phyloP scores from a whole-genome alignment of 192 early-diverging fungal species.

The Linnemannia elongata region DNA sequence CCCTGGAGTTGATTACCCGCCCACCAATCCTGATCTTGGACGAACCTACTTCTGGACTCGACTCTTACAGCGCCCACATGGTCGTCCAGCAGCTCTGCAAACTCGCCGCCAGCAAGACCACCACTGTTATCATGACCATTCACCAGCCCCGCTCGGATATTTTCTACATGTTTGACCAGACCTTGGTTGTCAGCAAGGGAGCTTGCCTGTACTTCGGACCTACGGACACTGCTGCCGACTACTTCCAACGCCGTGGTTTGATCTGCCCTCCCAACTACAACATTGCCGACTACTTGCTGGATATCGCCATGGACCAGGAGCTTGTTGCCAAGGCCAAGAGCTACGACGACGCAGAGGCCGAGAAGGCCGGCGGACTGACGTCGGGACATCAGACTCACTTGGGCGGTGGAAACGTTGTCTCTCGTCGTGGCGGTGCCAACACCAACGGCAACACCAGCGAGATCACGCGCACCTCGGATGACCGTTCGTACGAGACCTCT shows the following conservation, averaged over 20 bases:
- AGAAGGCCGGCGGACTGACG: constrained; percentile 9
- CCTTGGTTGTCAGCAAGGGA: constrained; percentile 56
- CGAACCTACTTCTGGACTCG: constrained; percentile 87
- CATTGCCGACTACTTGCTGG: constrained; percentile 54
- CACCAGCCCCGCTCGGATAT: constrained; percentile 66
- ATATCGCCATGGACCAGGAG: constrained; percentile 42
- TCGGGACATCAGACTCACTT: constrained; percentile 9
- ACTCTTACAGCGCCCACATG: constrained; percentile 79
- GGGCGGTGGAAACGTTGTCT: constrained; percentile 12
- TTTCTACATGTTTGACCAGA: constrained; percentile 61
- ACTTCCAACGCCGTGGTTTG: constrained; percentile 54
- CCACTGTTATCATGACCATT: constrained; percentile 61
- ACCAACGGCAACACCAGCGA: neutral
- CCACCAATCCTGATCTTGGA: constrained; percentile 85
- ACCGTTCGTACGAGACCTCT: constrained; percentile 4
- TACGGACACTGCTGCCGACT: constrained; percentile 34
- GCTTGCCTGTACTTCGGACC: constrained; percentile 56
- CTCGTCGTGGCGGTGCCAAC: neutral
- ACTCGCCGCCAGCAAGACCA: constrained; percentile 65
- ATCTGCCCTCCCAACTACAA: constrained; percentile 57
- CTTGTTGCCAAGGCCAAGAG: neutral
- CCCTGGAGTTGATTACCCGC: constrained; percentile 70
- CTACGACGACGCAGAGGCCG: constrained; percentile 2
- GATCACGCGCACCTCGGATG: neutral
- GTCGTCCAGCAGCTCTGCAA: constrained; percentile 71